Conservation (phyloP, 2,329 filamentous ascomycete genomes). For the Pseudomassariella vexata region DNA sequence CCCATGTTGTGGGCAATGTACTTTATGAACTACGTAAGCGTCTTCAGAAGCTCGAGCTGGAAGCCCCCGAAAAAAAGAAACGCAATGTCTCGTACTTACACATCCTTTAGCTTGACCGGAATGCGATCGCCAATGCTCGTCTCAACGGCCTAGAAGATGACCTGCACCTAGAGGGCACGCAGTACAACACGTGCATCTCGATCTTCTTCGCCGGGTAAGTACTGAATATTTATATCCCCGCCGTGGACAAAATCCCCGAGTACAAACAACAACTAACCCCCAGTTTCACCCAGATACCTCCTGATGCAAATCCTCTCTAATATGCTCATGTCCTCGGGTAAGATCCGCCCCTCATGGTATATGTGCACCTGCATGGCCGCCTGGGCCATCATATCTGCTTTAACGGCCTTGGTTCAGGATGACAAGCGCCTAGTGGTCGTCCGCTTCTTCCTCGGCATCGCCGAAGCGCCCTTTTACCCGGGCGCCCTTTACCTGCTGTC, state of each 20-base stretch:
- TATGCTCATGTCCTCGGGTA: not conserved
- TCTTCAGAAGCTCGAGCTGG: too few species aligned
- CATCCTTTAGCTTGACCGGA: slow-evolving; percentile 33
- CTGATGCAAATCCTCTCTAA: slow-evolving; percentile 1
- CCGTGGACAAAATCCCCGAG: not conserved
- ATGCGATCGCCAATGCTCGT: slow-evolving; percentile 35
- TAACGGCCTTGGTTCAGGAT: slow-evolving; percentile 3
- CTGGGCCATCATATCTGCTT: not conserved
- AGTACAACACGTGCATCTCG: slow-evolving; percentile 9
- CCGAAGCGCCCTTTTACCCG: slow-evolving; percentile 42
- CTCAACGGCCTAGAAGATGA: slow-evolving; percentile 21
- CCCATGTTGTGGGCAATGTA: slow-evolving; percentile 36
- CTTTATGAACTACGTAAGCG: slow-evolving; percentile 29
- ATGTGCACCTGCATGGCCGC: not conserved
- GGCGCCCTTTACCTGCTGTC: slow-evolving; percentile 43
- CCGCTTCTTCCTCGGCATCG: slow-evolving; percentile 30
- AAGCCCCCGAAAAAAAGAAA: too few species aligned
- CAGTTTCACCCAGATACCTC: not conserved
- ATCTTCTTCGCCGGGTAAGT: slow-evolving; percentile 8
- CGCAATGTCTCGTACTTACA: not conserved
- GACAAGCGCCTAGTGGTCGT: slow-evolving; percentile 1
- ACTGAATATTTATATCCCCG: not conserved
- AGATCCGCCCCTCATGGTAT: not conserved
- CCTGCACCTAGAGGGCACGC: slow-evolving; percentile 5
- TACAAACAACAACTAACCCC: not conserved